phyloP scores from a whole-genome alignment of 176 grass and related monocot species.

The Rhynchospora pubera region DNA sequence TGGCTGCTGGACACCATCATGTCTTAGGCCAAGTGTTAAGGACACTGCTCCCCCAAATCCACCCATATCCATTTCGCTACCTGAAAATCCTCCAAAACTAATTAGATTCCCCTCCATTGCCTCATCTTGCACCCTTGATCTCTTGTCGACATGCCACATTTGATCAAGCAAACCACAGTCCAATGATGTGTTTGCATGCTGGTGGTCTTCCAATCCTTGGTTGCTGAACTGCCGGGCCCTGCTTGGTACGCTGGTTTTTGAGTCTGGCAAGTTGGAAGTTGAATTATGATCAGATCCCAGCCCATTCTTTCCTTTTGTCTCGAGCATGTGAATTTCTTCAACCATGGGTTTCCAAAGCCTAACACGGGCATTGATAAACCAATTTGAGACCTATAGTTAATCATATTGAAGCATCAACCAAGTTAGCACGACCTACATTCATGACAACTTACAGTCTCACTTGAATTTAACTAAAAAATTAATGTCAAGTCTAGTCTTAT shows the following conservation, averaged over 20 bases:
- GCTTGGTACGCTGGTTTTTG: background rate
- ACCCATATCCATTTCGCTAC: slow-evolving; percentile 28
- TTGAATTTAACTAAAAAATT: background rate
- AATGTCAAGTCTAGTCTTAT: background rate
- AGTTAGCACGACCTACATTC: background rate
- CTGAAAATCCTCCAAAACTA: slow-evolving; percentile 31
- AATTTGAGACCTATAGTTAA: slow-evolving; percentile 44
- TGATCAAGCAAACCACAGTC: slow-evolving; percentile 8
- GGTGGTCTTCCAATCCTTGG: background rate
- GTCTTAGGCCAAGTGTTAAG: slow-evolving; percentile 38
- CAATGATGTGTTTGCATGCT: background rate
- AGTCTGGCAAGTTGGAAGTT: background rate
- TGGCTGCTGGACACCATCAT: slow-evolving; percentile 34
- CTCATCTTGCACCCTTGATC: slow-evolving; percentile 29
- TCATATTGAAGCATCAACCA: background rate
- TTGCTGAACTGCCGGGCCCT: background rate
- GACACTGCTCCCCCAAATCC: slow-evolving; percentile 36
- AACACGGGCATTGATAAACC: slow-evolving; percentile 54
- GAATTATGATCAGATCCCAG: slow-evolving; percentile 6
- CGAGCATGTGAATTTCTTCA: slow-evolving; percentile 56
- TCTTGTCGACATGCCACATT: slow-evolving; percentile 31
- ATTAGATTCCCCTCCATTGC: slow-evolving; percentile 26
- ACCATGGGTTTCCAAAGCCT: slow-evolving; percentile 64
- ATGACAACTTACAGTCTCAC: background rate
- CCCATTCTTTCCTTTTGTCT: slow-evolving; percentile 27